A percentile compares a stretch with the other conserved stretches of the same genome.
Evolutionary conservation across 768 basidiomycete species (phyloP).

Genomic region (Antrodiella citrinella): DNA sequence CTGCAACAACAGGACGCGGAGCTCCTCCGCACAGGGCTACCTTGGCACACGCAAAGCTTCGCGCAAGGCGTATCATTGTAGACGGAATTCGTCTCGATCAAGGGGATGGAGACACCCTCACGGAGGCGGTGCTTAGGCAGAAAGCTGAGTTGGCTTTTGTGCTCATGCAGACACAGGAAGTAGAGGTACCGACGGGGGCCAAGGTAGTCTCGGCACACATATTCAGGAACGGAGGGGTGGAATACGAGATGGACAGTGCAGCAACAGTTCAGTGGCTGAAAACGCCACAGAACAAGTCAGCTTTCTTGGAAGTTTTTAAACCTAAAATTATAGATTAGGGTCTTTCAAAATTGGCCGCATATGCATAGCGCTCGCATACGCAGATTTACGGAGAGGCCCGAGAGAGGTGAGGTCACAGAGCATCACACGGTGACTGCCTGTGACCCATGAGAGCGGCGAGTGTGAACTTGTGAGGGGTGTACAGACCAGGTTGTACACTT

Average conservation of each 20-base stretch:
- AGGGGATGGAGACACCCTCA: background rate
- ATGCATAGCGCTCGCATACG: too few relatives aligned
- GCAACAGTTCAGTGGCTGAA: constrained; percentile 15
- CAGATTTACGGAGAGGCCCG: too few relatives aligned
- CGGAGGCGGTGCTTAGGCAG: constrained; percentile 7
- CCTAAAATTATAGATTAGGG: too few relatives aligned
- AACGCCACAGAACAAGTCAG: too few relatives aligned
- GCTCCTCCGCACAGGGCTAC: background rate
- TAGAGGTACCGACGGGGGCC: background rate
- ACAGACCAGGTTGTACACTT: too few relatives aligned
- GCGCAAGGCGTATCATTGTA: background rate
- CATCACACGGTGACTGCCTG: too few relatives aligned
- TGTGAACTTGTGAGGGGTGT: too few relatives aligned
- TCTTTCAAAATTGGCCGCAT: too few relatives aligned
- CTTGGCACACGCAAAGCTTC: background rate
- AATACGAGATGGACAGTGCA: constrained; percentile 10
- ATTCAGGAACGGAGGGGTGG: constrained; percentile 10
- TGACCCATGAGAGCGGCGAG: too few relatives aligned
- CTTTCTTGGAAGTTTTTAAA: too few relatives aligned
- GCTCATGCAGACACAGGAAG: background rate
- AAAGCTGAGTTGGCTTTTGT: constrained; percentile 16
- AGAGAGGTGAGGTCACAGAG: too few relatives aligned
- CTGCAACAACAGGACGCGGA: background rate
- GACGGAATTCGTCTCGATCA: background rate
- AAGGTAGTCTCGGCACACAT: background rate